Percentiles rank a stretch among this genome's conserved stretches.
phyloP scores from a whole-genome alignment of 202 grass and related monocot species.

The Brachypodium distachyon region DNA sequence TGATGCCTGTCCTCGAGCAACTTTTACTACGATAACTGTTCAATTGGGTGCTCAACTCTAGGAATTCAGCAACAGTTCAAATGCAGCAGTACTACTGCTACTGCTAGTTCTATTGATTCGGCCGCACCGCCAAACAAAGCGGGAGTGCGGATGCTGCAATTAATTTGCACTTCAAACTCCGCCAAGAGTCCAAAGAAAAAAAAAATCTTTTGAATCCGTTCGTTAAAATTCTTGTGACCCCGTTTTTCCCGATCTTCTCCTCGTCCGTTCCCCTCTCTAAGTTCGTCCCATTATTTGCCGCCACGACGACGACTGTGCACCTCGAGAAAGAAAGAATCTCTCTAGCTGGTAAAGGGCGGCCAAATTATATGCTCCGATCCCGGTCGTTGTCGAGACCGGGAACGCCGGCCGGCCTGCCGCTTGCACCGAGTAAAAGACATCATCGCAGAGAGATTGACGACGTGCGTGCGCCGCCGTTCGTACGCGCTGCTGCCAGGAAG shows the following conservation, averaged over 20 bases:
- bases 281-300: neutral
- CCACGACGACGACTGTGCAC: neutral
- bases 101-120: neutral
- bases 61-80: neutral
- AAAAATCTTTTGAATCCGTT: neutral
- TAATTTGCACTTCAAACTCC: slow-evolving; percentile 7
- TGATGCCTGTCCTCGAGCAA: neutral
- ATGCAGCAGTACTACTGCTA: too few relatives aligned
- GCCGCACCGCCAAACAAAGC: neutral
- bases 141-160: neutral
- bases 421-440: slow-evolving; percentile 17
- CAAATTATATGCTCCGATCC: slow-evolving; percentile 7
- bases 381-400: neutral
- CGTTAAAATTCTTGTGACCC: neutral
- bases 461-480: neutral
- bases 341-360: slow-evolving; percentile 33
- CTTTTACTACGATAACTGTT: neutral
- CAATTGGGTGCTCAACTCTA: neutral
- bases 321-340: slow-evolving; percentile 7
- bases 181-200: neutral
- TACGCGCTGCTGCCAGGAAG: too few relatives aligned
- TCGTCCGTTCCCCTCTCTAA: neutral
- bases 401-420: slow-evolving; percentile 38
- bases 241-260: too few relatives aligned
- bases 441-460: neutral